Base-by-base conservation (phyloP, 805 yeast genomes). In the Yamadazyma nakazawae region DNA sequence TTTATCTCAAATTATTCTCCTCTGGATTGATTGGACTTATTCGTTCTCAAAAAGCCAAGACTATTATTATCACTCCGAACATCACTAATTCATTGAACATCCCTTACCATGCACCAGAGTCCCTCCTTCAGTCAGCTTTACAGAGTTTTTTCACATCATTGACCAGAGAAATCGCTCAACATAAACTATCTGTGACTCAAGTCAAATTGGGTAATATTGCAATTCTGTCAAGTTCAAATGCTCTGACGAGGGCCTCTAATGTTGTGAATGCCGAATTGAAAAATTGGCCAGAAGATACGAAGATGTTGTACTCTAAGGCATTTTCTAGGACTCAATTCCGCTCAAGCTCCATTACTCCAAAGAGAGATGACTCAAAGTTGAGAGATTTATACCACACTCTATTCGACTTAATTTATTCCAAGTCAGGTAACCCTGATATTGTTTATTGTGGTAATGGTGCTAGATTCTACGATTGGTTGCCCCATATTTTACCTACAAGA, bases 91-190 rank as follows among this genome's bases (percentile, higher is more conserved):
- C 78, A 2, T 62, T 84, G 45, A 62, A 71, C 30, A 65, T 84
- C 40, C 84, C 86, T 6, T 84, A 78, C 66, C 86, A 84, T 59
- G 77, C 82, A 1, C 76, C 85, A 0, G 90, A 84, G 51, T 69
- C 80, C 24, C 58, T 82, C 31, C 74, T 77, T n/a, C 74, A 75
- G 28, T 71, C 71, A 32, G 68, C 79, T 2, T 49, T 83, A 26
- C 64, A 61, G 40, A 58, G 58, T 34, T 54, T 70, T 19, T 72
- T 71, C 46, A 57, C 68, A 2, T 52, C 64, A 1, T 55, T 72
- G 38, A 54, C 67, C 3, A 56, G 74, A 49, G 77, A 72, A 48
- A 49, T 72, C 5, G 42, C 49, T 9, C 67, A 63, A 7, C 76
- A 71, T 41, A 60, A 61, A 3, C 46, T 72, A 8, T 56, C 60